These are phyloP conservation scores for Phanerochaete sordida DNA, from an alignment of 768 basidiomycete species.

Conservation along the genomic window DNA sequence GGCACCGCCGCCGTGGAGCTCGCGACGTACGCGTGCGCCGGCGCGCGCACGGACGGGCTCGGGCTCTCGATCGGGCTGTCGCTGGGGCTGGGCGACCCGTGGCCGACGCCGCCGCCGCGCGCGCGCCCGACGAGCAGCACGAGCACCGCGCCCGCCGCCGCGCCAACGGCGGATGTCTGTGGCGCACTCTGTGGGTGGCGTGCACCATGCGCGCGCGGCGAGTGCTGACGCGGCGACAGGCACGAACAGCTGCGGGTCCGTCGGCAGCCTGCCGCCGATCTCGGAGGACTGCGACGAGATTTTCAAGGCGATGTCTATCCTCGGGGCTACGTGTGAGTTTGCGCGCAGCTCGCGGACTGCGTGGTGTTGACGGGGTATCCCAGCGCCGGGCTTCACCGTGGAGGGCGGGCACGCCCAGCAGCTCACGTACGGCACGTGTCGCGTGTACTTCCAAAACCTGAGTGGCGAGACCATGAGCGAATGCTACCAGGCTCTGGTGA, in stretches of 20 bases:
- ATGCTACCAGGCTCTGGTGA: background rate
- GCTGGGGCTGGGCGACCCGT: background rate
- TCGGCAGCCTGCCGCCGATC: slow-evolving; percentile 4
- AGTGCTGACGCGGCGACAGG: background rate
- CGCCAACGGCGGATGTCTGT: slow-evolving; percentile 15
- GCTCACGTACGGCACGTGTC: slow-evolving; percentile 7
- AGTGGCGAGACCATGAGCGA: background rate
- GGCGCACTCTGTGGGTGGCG: slow-evolving; percentile 13
- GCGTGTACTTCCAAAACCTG: slow-evolving; percentile 6
- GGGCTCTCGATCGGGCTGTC: background rate
- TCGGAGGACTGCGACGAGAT: slow-evolving; percentile 7
- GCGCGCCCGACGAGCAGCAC: background rate
- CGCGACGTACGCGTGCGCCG: background rate
- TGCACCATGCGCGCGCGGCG: background rate
- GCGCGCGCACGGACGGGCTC: background rate
- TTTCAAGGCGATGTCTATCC: slow-evolving; percentile 5
- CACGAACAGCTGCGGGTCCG: slow-evolving; percentile 2
- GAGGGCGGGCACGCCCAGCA: background rate
- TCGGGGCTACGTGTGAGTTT: slow-evolving; percentile 1
- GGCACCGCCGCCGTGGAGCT: background rate
- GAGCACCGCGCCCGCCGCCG: slow-evolving; percentile 1
- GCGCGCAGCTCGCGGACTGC: background rate
- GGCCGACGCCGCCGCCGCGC: background rate
- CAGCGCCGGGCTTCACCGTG: slow-evolving; percentile 1
- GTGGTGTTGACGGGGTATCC: background rate